These are phyloP conservation scores for Cutaneotrichosporon daszewskae DNA, from an alignment of 1,284 basidiomycete genomes.

Conservation along the genomic window DNA sequence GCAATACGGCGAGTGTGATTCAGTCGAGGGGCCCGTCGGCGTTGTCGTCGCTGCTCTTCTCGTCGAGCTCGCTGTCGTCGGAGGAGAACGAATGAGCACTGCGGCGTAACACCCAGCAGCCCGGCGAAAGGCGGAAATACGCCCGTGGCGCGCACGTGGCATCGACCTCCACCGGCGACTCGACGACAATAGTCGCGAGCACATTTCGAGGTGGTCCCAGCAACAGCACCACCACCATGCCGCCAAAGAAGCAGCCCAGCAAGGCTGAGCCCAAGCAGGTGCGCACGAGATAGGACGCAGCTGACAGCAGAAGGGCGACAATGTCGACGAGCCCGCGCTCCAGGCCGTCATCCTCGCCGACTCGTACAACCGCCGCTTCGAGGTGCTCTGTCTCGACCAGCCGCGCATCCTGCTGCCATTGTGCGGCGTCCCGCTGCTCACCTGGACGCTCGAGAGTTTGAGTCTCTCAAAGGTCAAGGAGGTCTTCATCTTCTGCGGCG, in stretches of 20 bases:
- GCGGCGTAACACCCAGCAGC: no score
- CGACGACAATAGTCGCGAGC: neutral
- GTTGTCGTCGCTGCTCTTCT: conserved; percentile 2
- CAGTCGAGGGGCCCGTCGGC: neutral
- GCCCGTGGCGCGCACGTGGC: no score
- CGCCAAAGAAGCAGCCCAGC: conserved; percentile 37
- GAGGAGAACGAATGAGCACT: conserved; percentile 12
- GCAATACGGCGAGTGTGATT: neutral
- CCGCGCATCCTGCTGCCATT: conserved; percentile 86
- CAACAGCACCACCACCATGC: conserved; percentile 20
- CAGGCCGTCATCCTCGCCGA: conserved; percentile 92
- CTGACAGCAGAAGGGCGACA: conserved; percentile 36
- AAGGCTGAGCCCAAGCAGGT: conserved; percentile 26
- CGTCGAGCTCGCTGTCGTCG: neutral
- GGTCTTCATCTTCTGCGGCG: conserved; percentile 88
- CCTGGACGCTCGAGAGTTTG: conserved; percentile 94
- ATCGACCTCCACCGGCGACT: no score
- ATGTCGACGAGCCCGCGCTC: conserved; percentile 65
- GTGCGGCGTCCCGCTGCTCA: conserved; percentile 85
- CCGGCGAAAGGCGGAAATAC: no score
- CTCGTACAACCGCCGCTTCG: conserved; percentile 88
- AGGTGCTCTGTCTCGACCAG: conserved; percentile 74
- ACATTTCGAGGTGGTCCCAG: neutral
- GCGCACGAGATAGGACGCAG: conserved; percentile 1
- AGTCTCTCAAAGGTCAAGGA: conserved; percentile 88